phyloP scores from a whole-genome alignment of 352 stramenopile species.

The Globisporangium takayamanum region DNA sequence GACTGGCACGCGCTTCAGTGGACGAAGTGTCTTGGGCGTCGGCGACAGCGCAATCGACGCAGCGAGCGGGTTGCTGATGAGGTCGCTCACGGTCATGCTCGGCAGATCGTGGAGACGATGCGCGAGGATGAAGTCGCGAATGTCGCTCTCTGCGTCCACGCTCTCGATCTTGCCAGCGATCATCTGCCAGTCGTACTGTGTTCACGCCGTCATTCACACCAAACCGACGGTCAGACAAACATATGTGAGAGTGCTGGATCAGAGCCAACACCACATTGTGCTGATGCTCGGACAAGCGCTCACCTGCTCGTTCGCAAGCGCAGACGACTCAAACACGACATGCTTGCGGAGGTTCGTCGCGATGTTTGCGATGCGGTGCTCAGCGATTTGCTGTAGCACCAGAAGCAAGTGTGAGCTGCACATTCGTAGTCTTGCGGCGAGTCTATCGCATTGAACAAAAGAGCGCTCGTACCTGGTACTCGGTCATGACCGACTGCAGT shows the following conservation, averaged over 20 bases:
- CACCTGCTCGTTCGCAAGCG: conserved; percentile 79
- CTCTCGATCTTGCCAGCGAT: conserved; percentile 63
- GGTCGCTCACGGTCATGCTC: conserved; percentile 58
- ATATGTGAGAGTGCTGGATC: not conserved
- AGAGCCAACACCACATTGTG: not conserved
- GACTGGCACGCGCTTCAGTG: conserved; percentile 42
- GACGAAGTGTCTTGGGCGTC: conserved; percentile 35
- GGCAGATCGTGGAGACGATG: conserved; percentile 27
- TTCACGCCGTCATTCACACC: not conserved
- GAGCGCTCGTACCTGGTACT: conserved; percentile 54
- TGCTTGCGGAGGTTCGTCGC: conserved; percentile 75
- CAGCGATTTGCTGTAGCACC: conserved; percentile 58
- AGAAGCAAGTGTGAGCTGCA: not conserved
- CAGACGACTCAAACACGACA: conserved; percentile 73
- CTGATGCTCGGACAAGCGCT: not conserved
- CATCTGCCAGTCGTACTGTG: conserved; percentile 83
- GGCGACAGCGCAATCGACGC: conserved; percentile 33
- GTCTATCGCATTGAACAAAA: not conserved
- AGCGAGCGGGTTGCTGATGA: conserved; percentile 35
- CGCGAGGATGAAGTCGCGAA: conserved; percentile 60
- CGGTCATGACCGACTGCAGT: conserved; percentile 64
- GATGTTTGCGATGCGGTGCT: conserved; percentile 65
- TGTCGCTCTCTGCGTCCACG: conserved; percentile 61
- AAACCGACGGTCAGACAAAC: not conserved
- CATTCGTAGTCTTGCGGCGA: not conserved